Base-by-base conservation (phyloP, 768 basidiomycete species). In the Artomyces pyxidatus region DNA sequence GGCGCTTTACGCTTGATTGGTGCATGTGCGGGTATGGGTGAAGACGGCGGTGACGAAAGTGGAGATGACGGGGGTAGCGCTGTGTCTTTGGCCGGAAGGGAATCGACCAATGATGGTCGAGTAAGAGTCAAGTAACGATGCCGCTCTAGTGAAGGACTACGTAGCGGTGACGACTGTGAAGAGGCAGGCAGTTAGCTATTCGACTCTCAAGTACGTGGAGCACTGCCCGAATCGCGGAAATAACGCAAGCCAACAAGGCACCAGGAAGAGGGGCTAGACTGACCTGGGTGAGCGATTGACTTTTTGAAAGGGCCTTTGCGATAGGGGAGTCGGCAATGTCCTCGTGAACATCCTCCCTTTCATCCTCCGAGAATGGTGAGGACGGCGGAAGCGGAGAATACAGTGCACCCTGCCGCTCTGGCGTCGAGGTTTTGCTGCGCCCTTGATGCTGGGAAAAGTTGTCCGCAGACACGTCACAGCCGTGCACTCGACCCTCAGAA, bases 361-460 rank as follows among this genome's bases (percentile, higher is more conserved):
- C 47, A 16, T 47, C 49, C 19, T 51, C 49, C 27, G 53, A 44
- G 6, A 57, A 49, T 3, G 56, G 56, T 6, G 56, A 57, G 4
- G 56, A 57, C 19, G 53, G 56, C 11, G 56, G 56, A 2, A 57
- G 50, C 3, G 54, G 49, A 3, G 53, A 54, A 42, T 45, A 46
- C 19, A 49, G 37, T n/a, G 48, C 28, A n/a, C n/a, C n/a, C n/a
- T n/a, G n/a, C n/a, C n/a, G n/a, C n/a, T n/a, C n/a, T n/a, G n/a
- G n/a, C n/a, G n/a, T n/a, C n/a, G n/a, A n/a, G n/a, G n/a, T n/a
- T n/a, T n/a, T n/a, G n/a, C n/a, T n/a, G n/a, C n/a, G n/a, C n/a
- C n/a, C n/a, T n/a, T n/a, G n/a, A n/a, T n/a, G n/a, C n/a, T n/a
- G n/a, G n/a, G n/a, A n/a, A n/a, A n/a, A n/a, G n/a, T n/a, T n/a